Evolutionary conservation across 179 eudicot species (phyloP).

Genomic region (Dionaea muscipula): DNA sequence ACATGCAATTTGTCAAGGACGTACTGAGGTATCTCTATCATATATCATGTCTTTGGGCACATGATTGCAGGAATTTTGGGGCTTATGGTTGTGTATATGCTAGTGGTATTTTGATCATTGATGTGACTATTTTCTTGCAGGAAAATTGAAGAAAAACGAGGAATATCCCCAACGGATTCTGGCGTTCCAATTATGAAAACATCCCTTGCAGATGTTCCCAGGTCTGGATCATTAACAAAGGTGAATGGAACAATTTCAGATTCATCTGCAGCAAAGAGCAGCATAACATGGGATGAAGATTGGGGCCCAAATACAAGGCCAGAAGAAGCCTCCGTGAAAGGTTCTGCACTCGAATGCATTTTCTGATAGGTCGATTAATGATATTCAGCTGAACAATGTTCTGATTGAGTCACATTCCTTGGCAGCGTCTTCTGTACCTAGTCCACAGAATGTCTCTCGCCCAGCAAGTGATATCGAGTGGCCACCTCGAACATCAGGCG

Average conservation of each 20-base stretch:
- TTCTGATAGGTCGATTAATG: conserved; percentile 21
- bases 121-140: conserved; percentile 20
- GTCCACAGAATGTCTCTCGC: conserved; percentile 32
- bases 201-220: conserved; percentile 25
- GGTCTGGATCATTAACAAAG: conserved; percentile 22
- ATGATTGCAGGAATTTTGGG: not conserved
- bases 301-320: conserved; percentile 42
- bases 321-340: conserved; percentile 19
- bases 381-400: conserved; percentile 20
- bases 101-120: not conserved
- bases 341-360: conserved; percentile 20
- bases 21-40: conserved; percentile 47
- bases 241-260: conserved; percentile 24
- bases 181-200: conserved; percentile 46
- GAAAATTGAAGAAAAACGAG: conserved; percentile 87
- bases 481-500: conserved; percentile 68
- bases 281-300: conserved; percentile 82
- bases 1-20: conserved; percentile 85
- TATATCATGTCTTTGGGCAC: not conserved
- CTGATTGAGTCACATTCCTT: conserved; percentile 21
- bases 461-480: conserved; percentile 82
- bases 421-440: conserved; percentile 24
- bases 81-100: not conserved
- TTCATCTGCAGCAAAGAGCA: conserved; percentile 34
- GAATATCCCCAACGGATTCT: conserved; percentile 59